phyloP scores from a whole-genome alignment of 176 grass and related monocot genomes.

The Ensete ventricosum region DNA sequence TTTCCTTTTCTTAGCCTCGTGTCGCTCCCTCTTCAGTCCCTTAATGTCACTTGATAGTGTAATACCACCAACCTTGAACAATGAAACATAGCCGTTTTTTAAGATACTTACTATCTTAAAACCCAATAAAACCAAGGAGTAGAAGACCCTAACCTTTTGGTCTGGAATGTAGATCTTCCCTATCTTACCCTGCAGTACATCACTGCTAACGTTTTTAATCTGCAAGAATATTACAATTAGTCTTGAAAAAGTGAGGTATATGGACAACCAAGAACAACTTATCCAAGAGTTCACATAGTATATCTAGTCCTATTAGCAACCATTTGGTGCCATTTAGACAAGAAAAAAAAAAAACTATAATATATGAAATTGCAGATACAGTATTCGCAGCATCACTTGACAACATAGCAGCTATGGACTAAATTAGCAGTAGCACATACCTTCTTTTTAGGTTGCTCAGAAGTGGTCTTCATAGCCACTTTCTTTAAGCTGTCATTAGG shows the following conservation, averaged over 20 bases:
- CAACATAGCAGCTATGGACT: constrained; percentile 8
- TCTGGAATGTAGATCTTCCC: constrained; percentile 83
- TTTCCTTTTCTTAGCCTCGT: constrained; percentile 72
- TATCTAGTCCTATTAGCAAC: not conserved
- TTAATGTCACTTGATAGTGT: constrained; percentile 40
- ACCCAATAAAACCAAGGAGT: not conserved
- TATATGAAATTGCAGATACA: not conserved
- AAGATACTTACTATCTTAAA: not conserved
- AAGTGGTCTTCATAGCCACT: constrained; percentile 58
- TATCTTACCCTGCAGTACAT: constrained; percentile 42
- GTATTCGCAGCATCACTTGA: not conserved
- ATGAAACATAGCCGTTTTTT: constrained; percentile 1
- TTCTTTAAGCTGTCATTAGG: constrained; percentile 68
- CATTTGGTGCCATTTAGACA: not conserved
- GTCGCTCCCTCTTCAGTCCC: constrained; percentile 76
- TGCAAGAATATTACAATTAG: constrained; percentile 26
- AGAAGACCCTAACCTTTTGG: constrained; percentile 37
- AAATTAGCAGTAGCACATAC: constrained; percentile 3
- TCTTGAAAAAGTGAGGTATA: not conserved
- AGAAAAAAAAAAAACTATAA: not conserved
- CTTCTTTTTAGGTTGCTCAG: constrained; percentile 53
- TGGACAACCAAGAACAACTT: not conserved
- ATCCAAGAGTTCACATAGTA: not conserved
- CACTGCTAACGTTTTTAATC: constrained; percentile 71
- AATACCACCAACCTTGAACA: constrained; percentile 57